Base-by-base conservation (phyloP, 768 basidiomycete genomes). In the Lactarius quietus region DNA sequence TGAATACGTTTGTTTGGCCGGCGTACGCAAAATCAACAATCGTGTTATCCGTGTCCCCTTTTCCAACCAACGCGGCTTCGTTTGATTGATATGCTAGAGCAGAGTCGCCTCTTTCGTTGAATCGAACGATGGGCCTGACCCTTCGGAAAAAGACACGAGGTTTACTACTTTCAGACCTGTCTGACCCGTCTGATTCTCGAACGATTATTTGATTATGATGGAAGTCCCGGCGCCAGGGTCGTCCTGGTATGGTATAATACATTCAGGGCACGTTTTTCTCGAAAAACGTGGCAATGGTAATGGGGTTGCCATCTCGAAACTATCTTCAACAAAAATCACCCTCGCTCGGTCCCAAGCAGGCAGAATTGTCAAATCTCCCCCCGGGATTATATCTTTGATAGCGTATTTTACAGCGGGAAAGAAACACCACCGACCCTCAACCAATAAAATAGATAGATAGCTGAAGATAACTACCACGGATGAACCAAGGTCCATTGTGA, bases 321-420 rank as follows among this genome's bases (percentile, higher is more conserved):
- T 1, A 6, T 23, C 45, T 23, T n/a, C 43, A n/a, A 12, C 23
- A 14, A 48, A 26, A 15, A 23, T 48, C n/a, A 45, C 43, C 43
- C 45, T 48, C 23, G 23, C n/a, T 10, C 43, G 12, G 23, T 26
- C 23, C 23, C 48, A 12, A 26, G 6, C 26, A 26, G 23, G 48
- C 26, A 51, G n/a, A 26, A 26, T 51, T 12, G 23, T 51, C 48
- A 26, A 51, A 28, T 51, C 48, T 15, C 54, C 54, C n/a, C 54
- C 7, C 9, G 29, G 29, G 31, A 33, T 35, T 33, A 26, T 15
- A 51, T 48, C 20, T 23, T 28, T 17, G 14, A 57, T 23, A 28
- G 51, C 26, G 18, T 62, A 45, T 4, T 38, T 57, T 66, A 62
- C 65, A 66, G 9, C 43, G 56, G 33, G 59, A 54, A 51, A 53